Conservation (phyloP, 2,329 filamentous ascomycete species). For the Lomentospora prolificans region DNA sequence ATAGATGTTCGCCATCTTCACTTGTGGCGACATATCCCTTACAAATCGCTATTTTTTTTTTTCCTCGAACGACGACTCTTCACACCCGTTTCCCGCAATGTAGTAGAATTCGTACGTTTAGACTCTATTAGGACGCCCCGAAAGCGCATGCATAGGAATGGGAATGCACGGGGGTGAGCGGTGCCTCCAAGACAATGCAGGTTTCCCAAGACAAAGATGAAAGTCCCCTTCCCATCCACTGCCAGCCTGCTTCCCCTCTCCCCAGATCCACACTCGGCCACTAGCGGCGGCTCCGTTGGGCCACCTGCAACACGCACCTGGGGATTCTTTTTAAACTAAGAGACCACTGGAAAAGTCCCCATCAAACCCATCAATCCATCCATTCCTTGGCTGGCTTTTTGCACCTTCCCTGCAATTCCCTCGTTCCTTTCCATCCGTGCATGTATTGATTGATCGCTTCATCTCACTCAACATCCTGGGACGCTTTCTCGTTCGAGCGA, state of each 20-base stretch:
- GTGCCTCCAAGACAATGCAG: neutral
- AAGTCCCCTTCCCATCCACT: neutral
- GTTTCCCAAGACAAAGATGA: neutral
- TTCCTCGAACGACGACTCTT: too few species aligned
- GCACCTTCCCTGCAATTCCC: neutral
- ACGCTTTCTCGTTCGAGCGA: neutral
- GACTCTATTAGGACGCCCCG: too few species aligned
- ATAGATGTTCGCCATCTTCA: too few species aligned
- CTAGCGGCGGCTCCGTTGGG: constrained; percentile 1
- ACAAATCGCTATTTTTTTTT: too few species aligned
- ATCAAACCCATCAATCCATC: neutral
- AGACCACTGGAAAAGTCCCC: neutral
- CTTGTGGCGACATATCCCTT: too few species aligned
- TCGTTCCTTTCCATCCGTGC: neutral
- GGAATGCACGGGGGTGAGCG: too few species aligned
- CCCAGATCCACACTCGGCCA: constrained; percentile 1
- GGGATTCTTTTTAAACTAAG: neutral
- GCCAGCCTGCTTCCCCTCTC: neutral
- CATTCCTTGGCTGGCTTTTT: neutral
- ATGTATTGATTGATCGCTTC: neutral
- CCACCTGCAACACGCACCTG: neutral
- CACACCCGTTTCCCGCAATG: too few species aligned
- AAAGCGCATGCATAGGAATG: too few species aligned
- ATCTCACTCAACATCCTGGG: neutral
- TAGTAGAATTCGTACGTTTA: too few species aligned